These are phyloP conservation scores for Hypomontagnella submonticulosa DNA, from an alignment of 495 filamentous ascomycete species.

Conservation along the genomic window DNA sequence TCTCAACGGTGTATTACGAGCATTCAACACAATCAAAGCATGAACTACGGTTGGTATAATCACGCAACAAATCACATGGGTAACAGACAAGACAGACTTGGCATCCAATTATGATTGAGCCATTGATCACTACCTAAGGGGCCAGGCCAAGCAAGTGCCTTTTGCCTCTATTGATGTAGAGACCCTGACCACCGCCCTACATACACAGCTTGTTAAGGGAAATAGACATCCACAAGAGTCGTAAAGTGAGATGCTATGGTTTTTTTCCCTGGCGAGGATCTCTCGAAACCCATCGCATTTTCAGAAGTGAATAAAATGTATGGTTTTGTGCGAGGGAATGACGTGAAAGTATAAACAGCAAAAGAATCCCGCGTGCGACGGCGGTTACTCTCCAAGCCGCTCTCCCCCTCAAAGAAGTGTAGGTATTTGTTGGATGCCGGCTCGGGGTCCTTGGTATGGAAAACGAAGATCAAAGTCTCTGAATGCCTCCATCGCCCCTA, in stretches of 20 bases:
- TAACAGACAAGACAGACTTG: conserved; percentile 1
- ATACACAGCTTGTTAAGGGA: conserved; percentile 33
- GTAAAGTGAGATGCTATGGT: conserved; percentile 50
- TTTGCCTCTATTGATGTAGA: conserved; percentile 22
- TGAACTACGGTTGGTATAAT: not conserved
- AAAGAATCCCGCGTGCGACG: conserved; percentile 36
- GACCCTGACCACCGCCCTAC: conserved; percentile 27
- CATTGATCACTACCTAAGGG: conserved; percentile 47
- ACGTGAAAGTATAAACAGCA: conserved; percentile 48
- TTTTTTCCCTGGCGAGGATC: conserved; percentile 16
- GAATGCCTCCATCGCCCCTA: conserved; percentile 23
- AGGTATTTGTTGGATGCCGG: conserved; percentile 32
- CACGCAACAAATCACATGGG: not conserved
- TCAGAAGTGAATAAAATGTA: conserved; percentile 38
- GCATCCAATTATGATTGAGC: conserved; percentile 37
- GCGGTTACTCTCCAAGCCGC: conserved; percentile 44
- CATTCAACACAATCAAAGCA: not conserved
- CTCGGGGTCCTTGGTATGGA: conserved; percentile 34
- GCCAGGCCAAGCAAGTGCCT: conserved; percentile 12
- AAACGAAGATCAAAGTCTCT: conserved; percentile 33
- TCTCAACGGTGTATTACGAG: too few species aligned
- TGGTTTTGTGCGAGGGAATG: conserved; percentile 42
- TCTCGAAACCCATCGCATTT: conserved; percentile 46
- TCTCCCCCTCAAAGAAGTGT: conserved; percentile 36
- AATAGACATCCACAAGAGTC: conserved; percentile 47